Evolutionary conservation across 1,284 basidiomycete genomes (phyloP), one percentile per base, ranked within the genome.

Genomic region (Microbotryomycetes sp.): DNA sequence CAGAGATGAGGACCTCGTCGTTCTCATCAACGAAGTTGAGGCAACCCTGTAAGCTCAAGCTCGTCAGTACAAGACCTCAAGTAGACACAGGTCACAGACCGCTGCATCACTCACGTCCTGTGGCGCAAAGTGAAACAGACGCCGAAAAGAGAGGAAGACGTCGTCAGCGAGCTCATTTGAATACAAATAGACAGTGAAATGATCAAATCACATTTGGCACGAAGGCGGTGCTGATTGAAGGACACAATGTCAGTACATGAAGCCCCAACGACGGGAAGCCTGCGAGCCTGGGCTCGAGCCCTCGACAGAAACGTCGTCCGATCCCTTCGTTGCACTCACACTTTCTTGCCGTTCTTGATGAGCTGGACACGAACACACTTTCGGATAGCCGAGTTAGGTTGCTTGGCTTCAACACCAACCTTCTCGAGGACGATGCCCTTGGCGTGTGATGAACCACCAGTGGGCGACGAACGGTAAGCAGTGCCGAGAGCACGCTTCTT

Each of bases 351-450:
- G 83, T 99, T 99, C 86, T 99, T 98, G 81, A 99, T 98, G 75
- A 99, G 84, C 78, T 99, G 96, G 67, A 98, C 96, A 82, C 96
- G 91, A 72, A 99, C 96, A 83, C 96, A 98, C 81, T 99, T 99
- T 80, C 96, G 92, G 79, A 98, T 97, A 78, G 96, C 96, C 77
- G 96, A 98, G 86, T 99, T 99, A 81, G 96, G 96, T 79, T 96
- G 91, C 81, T 94, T 94, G 75, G 91, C 92, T 79, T 83, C 82
- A 58, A 83, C 81, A 78, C 82, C 82, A 77, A 81, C 79, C 84
- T 99, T 99, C 83, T 99, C 96, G 69, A 99, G 87, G 69, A 99
- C 96, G 77, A 99, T 99, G 73, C 96, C 96, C 84, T 98, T 99
- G 74, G 96, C 96, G 80, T 99, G 96, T 73, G 96, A 98, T 60